phyloP scores from a whole-genome alignment of 1,139 yeast species.

The Pichia sp. region DNA sequence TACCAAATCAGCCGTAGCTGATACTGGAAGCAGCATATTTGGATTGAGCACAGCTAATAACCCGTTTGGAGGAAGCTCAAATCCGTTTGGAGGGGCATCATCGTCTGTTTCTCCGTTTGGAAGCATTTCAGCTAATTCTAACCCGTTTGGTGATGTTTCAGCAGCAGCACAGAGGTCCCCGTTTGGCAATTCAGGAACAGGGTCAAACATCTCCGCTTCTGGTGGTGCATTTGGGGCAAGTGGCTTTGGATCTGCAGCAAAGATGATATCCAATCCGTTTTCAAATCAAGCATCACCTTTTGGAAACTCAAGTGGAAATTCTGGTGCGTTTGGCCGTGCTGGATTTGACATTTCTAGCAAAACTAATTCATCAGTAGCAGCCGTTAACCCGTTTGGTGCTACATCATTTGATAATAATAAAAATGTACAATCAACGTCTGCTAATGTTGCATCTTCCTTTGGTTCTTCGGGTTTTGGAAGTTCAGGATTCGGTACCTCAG shows the following conservation, averaged over 20 bases:
- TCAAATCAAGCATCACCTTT: conserved; percentile 9
- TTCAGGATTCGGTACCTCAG: conserved; percentile 12
- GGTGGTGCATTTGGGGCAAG: not conserved
- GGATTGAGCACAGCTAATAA: conserved; percentile 5
- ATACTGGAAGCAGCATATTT: conserved; percentile 7
- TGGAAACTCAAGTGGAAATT: not conserved
- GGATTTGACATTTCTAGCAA: too few species aligned
- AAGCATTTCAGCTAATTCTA: conserved; percentile 11
- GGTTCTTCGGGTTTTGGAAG: conserved; percentile 12
- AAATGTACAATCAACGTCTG: not conserved
- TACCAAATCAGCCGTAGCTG: not conserved
- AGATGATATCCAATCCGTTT: conserved; percentile 11
- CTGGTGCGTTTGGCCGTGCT: too few species aligned
- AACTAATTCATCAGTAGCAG: conserved; percentile 1
- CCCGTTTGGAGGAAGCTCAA: conserved; percentile 16
- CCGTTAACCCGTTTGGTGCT: conserved; percentile 11
- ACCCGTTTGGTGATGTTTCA: conserved; percentile 9
- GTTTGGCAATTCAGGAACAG: conserved; percentile 16
- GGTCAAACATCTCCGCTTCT: not conserved
- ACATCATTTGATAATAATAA: too few species aligned
- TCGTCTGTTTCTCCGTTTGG: conserved; percentile 14
- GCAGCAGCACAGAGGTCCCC: conserved; percentile 23
- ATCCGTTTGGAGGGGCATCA: conserved; percentile 12
- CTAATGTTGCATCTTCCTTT: conserved; percentile 7
- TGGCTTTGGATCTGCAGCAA: conserved; percentile 1